phyloP scores from a whole-genome alignment of 305 asterid genomes.

The Fraxinus velutina region DNA sequence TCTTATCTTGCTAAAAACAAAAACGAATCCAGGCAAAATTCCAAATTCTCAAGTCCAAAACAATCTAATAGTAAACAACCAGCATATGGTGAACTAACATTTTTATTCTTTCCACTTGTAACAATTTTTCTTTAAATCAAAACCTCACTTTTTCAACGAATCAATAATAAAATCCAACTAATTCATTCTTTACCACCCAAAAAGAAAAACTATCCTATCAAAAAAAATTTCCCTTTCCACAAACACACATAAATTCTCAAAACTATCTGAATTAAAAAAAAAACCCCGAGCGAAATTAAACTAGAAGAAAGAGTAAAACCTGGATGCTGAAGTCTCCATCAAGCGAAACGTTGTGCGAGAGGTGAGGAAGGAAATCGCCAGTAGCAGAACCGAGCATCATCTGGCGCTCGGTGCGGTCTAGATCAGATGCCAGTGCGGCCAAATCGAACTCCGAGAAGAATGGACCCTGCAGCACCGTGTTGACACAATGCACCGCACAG shows the following conservation, averaged over 20 bases:
- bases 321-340: slow-evolving; percentile 98
- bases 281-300: neutral
- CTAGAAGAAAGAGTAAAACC: slow-evolving; percentile 39
- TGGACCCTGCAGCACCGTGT: slow-evolving; percentile 92
- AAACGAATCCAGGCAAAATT: neutral
- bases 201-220: neutral
- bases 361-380: slow-evolving; percentile 68
- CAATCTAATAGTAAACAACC: neutral
- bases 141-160: neutral
- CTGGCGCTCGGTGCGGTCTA: slow-evolving; percentile 80
- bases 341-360: slow-evolving; percentile 81
- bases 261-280: neutral
- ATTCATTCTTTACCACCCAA: neutral
- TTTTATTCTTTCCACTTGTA: neutral
- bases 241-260: neutral
- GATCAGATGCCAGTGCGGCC: slow-evolving; percentile 98
- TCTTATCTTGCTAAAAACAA: neutral
- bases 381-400: slow-evolving; percentile 72
- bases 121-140: neutral
- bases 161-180: neutral
- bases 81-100: neutral
- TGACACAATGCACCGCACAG: slow-evolving; percentile 93
- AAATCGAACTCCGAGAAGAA: slow-evolving; percentile 96
- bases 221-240: neutral
- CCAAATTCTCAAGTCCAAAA: neutral